Base-by-base conservation (phyloP, 495 filamentous ascomycete species). In the Penicillium crystallinum region DNA sequence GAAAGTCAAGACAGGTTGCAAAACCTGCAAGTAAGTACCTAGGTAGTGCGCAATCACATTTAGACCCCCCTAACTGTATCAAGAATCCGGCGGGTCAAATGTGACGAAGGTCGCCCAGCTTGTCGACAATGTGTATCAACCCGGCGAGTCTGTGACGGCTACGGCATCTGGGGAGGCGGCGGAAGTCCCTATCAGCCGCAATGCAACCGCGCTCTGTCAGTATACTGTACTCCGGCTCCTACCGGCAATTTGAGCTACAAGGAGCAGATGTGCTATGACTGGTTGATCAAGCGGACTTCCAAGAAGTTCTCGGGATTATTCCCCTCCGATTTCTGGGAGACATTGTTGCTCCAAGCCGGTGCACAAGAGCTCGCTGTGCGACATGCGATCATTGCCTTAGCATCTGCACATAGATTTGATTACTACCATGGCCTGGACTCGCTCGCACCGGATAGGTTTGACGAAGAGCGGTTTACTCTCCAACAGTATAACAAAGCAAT, bases 291-390 rank as follows among this genome's bases (percentile, higher is more conserved):
- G 27, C 77, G 76, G 33, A 84, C 81, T 0, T 73, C 79, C 0
- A 74, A 64, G 43, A 81, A 84, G 52, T 67, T 88, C 27, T 78
- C 82, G 1, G 83, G 83, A 2, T 81, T 82, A 57, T 86, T 84
- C 45, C 70, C 76, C 45, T 83, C 81, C 4, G 78, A 76, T 6
- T 83, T 86, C 53, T 88, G 83, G 84, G 77, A 59, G 11, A 70
- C 66, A 12, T 27, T 72, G 35, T 52, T 87, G 10, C 64, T 85
- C 30, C 80, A 83, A 59, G 81, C 81, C 53, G 82, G 80, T 27
- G 23, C 23, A 27, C 23, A 27, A 27, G 23, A 27, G 7, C 23
- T 7, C 7, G 23, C 23, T 7, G 23, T 27, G 23, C 23, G 23
- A 3, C 23, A 27, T 27, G 23, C 23, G 3, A 3, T 27, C 3